phyloP scores from a whole-genome alignment of 2,329 filamentous ascomycete species.

The Claviceps monticola region DNA sequence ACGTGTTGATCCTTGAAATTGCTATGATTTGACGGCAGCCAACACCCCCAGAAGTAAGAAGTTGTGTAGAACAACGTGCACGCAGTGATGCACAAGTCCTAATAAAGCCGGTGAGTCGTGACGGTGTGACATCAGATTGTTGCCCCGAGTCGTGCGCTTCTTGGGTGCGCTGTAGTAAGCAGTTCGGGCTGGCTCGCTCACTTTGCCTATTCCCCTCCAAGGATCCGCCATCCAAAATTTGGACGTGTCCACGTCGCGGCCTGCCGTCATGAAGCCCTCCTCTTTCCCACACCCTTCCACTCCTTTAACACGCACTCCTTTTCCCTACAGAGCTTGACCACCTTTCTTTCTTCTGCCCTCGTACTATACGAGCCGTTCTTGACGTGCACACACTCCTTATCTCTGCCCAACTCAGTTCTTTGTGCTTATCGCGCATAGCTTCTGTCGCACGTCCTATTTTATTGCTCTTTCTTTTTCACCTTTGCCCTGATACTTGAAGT shows the following conservation, averaged over 20 bases:
- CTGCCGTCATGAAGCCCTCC: background rate
- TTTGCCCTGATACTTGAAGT: background rate
- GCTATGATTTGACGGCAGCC: constrained; percentile 5
- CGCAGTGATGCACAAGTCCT: too few species aligned
- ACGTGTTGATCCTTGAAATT: constrained; percentile 4
- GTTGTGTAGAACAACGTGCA: too few species aligned
- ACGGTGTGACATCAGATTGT: background rate
- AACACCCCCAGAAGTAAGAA: background rate
- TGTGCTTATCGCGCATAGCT: constrained; percentile 1
- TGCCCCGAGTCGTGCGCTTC: background rate
- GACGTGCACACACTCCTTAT: constrained; percentile 1
- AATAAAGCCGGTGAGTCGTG: background rate
- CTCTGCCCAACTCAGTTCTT: background rate
- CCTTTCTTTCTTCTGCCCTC: background rate
- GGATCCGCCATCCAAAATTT: background rate
- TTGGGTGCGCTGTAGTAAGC: background rate
- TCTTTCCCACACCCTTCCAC: background rate
- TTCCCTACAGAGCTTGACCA: background rate
- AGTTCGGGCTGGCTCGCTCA: background rate
- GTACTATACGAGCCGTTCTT: background rate
- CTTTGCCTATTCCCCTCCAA: background rate
- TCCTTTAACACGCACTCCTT: background rate
- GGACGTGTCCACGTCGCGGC: too few species aligned
- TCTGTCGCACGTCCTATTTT: background rate
- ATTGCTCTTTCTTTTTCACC: background rate